Percentiles rank a stretch among this genome's conserved stretches.
Evolutionary conservation across 1,284 basidiomycete genomes (phyloP).

Genomic region (Ustilago cynodontis): DNA sequence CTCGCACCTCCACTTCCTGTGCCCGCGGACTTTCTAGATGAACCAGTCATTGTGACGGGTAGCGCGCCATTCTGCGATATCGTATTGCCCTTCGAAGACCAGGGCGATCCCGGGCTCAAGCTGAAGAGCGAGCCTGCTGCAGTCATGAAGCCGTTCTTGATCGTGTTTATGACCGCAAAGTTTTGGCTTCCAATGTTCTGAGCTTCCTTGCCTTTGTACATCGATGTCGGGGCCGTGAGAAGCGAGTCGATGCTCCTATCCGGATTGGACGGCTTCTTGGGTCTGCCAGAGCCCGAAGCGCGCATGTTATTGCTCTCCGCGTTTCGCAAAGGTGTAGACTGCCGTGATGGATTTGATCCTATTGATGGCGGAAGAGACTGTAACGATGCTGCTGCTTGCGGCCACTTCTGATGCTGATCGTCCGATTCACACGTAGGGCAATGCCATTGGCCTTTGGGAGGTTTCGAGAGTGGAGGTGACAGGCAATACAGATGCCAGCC

Average conservation of each 20-base stretch:
- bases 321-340: constrained; percentile 3
- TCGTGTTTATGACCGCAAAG: constrained; percentile 41
- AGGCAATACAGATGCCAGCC: constrained; percentile 95
- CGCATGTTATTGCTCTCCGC: constrained; percentile 8
- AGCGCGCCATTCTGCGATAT: neutral
- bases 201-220: constrained; percentile 14
- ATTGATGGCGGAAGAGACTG: neutral
- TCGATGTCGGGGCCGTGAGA: constrained; percentile 17
- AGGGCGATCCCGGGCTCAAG: constrained; percentile 25
- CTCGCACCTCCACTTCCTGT: constrained; percentile 16
- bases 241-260: constrained; percentile 42
- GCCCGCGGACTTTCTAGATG: constrained; percentile 15
- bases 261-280: constrained; percentile 42
- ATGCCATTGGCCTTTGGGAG: constrained; percentile 56
- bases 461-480: constrained; percentile 73
- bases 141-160: constrained; percentile 39
- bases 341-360: constrained; percentile 4
- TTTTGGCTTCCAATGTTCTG: constrained; percentile 9
- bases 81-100: constrained; percentile 16
- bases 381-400: neutral
- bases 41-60: constrained; percentile 7
- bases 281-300: constrained; percentile 30
- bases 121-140: constrained; percentile 41
- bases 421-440: constrained; percentile 62
- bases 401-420: constrained; percentile 20